Conservation (phyloP, 345 rosid species). For the Cardamine chenopodiifolia region DNA sequence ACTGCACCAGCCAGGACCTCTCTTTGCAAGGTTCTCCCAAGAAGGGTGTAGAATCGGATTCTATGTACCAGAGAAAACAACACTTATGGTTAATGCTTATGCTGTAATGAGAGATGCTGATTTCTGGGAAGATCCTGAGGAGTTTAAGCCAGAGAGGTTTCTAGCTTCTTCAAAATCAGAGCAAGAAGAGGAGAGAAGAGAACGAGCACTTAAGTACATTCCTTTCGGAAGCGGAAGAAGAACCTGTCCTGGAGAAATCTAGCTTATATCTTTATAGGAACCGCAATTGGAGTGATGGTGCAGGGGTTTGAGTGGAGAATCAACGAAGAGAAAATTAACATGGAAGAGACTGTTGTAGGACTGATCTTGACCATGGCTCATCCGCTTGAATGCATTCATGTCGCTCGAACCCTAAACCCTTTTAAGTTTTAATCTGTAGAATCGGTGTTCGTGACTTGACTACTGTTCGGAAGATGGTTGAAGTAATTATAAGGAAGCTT, state of each 20-base stretch:
- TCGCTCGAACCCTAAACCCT: background rate
- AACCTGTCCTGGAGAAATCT: slow-evolving; percentile 58
- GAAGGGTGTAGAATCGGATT: slow-evolving; percentile 18
- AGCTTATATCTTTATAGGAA: slow-evolving; percentile 32
- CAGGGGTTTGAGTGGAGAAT: slow-evolving; percentile 44
- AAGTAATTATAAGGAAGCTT: background rate
- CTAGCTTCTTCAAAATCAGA: slow-evolving; percentile 8
- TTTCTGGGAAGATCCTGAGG: slow-evolving; percentile 57
- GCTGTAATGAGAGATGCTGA: slow-evolving; percentile 54
- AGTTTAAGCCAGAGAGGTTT: slow-evolving; percentile 36
- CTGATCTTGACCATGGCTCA: slow-evolving; percentile 13
- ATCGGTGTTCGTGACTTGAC: background rate
- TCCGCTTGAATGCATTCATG: slow-evolving; percentile 6
- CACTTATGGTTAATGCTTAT: slow-evolving; percentile 41
- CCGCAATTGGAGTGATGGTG: slow-evolving; percentile 34
- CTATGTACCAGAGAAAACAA: slow-evolving; percentile 10
- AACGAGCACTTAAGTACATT: slow-evolving; percentile 19
- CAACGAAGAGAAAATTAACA: slow-evolving; percentile 40
- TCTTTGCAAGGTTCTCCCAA: slow-evolving; percentile 6
- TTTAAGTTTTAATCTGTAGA: background rate
- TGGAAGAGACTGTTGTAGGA: slow-evolving; percentile 8
- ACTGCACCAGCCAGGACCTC: slow-evolving; percentile 12
- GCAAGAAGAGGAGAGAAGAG: slow-evolving; percentile 3
- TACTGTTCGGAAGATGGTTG: background rate
- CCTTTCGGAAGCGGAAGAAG: slow-evolving; percentile 22